These are phyloP conservation scores for Conticribra weissflogii DNA, from an alignment of 108 stramenopile genomes.

Conservation along the genomic window DNA sequence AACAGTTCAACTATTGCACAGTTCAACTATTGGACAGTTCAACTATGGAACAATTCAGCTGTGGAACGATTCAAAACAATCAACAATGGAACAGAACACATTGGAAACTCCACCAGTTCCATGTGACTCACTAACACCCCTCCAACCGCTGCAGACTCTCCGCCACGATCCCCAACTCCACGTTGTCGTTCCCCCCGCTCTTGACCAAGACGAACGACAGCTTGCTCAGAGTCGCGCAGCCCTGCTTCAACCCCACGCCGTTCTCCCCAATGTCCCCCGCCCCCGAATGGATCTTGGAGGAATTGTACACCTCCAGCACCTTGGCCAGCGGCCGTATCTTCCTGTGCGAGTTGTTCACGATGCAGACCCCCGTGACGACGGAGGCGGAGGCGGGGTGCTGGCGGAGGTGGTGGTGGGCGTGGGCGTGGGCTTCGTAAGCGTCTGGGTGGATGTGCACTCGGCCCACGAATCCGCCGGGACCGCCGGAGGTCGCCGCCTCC, in stretches of 20 bases:
- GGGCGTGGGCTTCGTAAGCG: neutral
- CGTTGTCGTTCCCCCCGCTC: constrained; percentile 2
- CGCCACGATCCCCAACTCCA: constrained; percentile 22
- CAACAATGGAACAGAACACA: too few species aligned
- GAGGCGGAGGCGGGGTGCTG: neutral
- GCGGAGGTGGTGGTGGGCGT: too few species aligned
- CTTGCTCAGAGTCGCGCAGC: constrained; percentile 59
- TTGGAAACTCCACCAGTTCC: too few species aligned
- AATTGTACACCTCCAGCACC: constrained; percentile 66
- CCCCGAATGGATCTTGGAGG: constrained; percentile 53
- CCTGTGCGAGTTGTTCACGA: constrained; percentile 55
- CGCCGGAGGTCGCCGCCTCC: neutral
- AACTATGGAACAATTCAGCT: neutral
- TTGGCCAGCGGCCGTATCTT: constrained; percentile 50
- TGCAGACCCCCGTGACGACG: constrained; percentile 45
- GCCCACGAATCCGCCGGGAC: constrained; percentile 20
- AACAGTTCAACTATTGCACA: neutral
- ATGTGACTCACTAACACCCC: constrained; percentile 27
- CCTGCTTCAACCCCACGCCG: constrained; percentile 80
- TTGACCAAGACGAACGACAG: constrained; percentile 55
- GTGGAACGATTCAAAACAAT: too few species aligned
- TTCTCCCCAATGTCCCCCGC: constrained; percentile 69
- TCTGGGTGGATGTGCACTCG: constrained; percentile 38
- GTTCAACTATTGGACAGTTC: neutral
- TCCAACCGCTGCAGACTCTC: constrained; percentile 6